Base-by-base conservation (phyloP, 1,139 yeast species). In the Tardiomyces digboiensis region DNA sequence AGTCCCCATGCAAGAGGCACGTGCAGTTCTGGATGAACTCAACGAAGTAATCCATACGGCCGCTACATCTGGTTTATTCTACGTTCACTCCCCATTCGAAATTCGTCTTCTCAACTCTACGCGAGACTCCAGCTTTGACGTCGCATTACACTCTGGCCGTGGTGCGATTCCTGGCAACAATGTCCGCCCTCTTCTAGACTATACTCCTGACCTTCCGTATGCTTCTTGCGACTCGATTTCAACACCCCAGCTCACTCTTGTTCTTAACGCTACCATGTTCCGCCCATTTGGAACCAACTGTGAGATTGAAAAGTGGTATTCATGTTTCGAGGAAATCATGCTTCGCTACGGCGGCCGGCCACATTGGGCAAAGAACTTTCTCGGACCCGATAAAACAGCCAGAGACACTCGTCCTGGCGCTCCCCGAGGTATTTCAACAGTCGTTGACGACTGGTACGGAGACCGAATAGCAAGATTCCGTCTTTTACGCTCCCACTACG, bases 351-450 rank as follows among this genome's bases (percentile, higher is more conserved):
- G 85, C 37, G 98, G 98, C 41, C 85, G 82, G 60, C 98, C 98
- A 1, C 98, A 91, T 62, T 91, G 98, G 98, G 98, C 98, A n/a
- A 91, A 91, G 71, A 89, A 89, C 65, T 91, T 88, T 61, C 72
- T 88, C 52, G 96, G 96, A 2, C 42, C 52, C 8, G 48, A 51
- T n/a, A 58, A 68, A 7, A 42, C 50, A 5, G 49, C 52, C 16
- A 42, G 43, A 26, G 39, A 45, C n/a, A 16, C 14, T 7, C 14
- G 29, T 12, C 20, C 63, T 13, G 88, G 82, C 60, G 83, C 82
- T 51, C 77, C 82, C 37, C 37, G 48, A 53, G 96, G 96, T 1
- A 78, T 87, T 58, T 76, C 78, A 36, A 73, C 77, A 2, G 76
- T 76, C 49, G 78, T 86, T 69, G 67, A 70, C 45, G 76, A 78